Conservation (phyloP, 2,329 filamentous ascomycete species). For the Colletotrichum limetticola region DNA sequence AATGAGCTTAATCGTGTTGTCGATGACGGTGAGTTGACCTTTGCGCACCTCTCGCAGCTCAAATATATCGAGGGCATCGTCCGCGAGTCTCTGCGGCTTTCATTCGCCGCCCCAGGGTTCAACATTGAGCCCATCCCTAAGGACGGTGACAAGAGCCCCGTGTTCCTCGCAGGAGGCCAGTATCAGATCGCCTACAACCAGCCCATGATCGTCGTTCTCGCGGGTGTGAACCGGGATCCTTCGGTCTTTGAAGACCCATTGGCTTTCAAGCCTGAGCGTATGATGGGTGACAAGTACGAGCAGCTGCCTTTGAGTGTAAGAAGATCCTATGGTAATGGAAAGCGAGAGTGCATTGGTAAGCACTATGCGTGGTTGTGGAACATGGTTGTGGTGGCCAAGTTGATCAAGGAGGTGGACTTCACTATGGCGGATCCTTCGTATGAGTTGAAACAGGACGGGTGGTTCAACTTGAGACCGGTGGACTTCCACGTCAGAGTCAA, state of each 20-base stretch:
- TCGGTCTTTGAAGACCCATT: constrained; percentile 58
- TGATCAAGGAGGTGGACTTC: constrained; percentile 59
- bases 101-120: constrained; percentile 64
- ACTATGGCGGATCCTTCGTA: constrained; percentile 53
- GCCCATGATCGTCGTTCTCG: constrained; percentile 59
- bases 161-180: constrained; percentile 59
- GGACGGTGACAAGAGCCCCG: constrained; percentile 52
- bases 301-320: constrained; percentile 55
- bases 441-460: constrained; percentile 56
- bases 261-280: constrained; percentile 58
- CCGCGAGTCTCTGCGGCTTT: constrained; percentile 65
- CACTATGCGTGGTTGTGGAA: constrained; percentile 60
- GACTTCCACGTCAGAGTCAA: constrained; percentile 56
- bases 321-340: constrained; percentile 64
- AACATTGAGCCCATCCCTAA: constrained; percentile 61
- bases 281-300: constrained; percentile 58
- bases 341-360: constrained; percentile 62
- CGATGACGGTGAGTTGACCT: constrained; percentile 54
- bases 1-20: constrained; percentile 64
- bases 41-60: constrained; percentile 62
- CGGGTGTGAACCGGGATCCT: constrained; percentile 61
- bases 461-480: constrained; percentile 64
- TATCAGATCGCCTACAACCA: constrained; percentile 62
- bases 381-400: constrained; percentile 52
- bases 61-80: constrained; percentile 65